Evolutionary conservation across 2,329 filamentous ascomycete species (phyloP).

Genomic region (Bipolaris victoriae): DNA sequence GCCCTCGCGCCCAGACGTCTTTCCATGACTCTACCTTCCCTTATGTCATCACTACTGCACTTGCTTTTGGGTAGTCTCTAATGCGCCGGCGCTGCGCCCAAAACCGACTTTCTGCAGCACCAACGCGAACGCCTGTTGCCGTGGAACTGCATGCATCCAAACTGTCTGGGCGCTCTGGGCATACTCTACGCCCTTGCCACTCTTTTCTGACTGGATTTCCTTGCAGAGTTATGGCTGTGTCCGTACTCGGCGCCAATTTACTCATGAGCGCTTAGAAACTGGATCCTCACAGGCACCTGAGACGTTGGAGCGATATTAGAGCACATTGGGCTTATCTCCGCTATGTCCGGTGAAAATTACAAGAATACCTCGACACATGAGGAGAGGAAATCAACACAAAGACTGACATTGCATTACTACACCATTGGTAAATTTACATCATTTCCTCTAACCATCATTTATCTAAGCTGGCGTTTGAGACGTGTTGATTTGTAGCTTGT

Average conservation of each 20-base stretch:
- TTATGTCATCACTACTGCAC: neutral
- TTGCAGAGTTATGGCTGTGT: neutral
- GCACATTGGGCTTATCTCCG: constrained; percentile 11
- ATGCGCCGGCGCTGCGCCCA: neutral
- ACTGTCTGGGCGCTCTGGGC: neutral
- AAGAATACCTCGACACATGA: no score
- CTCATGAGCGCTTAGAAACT: constrained; percentile 11
- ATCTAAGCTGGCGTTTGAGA: no score
- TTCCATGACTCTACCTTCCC: neutral
- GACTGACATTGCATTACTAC: no score
- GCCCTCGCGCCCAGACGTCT: neutral
- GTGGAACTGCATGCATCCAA: neutral
- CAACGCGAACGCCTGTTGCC: neutral
- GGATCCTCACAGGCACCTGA: neutral
- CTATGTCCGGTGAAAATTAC: constrained; percentile 10
- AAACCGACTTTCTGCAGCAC: neutral
- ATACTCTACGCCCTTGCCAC: constrained; percentile 1
- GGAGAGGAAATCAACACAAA: no score
- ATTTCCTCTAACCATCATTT: no score
- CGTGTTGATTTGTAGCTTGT: no score
- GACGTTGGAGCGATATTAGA: constrained; percentile 1
- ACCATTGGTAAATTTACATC: no score
- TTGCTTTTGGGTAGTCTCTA: neutral
- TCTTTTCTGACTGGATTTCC: neutral
- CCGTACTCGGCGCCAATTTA: neutral